Conservation (phyloP, 75 land plant genomes). For the Cunninghamia lanceolata region DNA sequence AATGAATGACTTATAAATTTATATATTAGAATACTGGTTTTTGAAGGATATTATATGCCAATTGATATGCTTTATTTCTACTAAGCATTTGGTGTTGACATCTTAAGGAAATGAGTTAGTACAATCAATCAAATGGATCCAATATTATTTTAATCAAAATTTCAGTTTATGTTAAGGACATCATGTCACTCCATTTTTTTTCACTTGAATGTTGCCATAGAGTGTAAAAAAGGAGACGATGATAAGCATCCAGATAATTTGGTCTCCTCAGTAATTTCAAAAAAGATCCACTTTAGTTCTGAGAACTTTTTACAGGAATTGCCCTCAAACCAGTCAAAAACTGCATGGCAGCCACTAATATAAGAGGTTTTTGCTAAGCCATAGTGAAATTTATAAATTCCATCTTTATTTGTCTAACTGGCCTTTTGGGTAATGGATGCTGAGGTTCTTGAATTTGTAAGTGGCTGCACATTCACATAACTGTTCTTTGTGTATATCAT, state of each 20-base stretch:
- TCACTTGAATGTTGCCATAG: not conserved
- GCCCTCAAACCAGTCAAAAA: not conserved
- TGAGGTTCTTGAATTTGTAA: no score
- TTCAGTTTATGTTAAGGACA: not conserved
- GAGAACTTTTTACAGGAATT: not conserved
- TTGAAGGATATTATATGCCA: not conserved
- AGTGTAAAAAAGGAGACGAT: not conserved
- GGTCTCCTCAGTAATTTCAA: not conserved
- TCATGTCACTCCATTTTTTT: not conserved
- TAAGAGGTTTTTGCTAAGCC: not conserved
- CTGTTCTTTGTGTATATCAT: not conserved
- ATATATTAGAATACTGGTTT: not conserved
- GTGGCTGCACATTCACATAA: no score
- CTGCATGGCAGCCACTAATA: not conserved
- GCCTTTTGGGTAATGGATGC: not conserved
- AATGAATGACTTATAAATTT: not conserved
- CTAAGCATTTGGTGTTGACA: not conserved
- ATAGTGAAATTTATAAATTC: not conserved
- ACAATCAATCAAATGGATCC: not conserved
- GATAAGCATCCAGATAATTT: not conserved
- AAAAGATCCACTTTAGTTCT: no score
- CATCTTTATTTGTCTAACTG: not conserved
- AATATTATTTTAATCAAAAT: not conserved
- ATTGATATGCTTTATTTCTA: not conserved
- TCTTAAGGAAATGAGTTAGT: not conserved